Conservation (phyloP, 768 basidiomycete genomes). For the Podaxis sp. region DNA sequence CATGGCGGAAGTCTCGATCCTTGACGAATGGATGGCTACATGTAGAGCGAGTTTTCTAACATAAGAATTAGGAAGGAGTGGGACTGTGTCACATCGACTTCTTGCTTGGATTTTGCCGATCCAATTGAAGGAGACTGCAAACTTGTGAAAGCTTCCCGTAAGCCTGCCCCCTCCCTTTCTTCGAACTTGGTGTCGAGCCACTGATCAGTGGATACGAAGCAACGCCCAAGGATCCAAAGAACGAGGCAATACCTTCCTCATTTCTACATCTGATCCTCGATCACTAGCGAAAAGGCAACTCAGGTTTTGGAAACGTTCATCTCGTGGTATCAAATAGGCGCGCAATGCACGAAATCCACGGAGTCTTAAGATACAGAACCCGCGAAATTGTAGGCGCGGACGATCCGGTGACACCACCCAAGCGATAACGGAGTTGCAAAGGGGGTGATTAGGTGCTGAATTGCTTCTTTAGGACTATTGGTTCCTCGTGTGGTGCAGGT, state of each 20-base stretch:
- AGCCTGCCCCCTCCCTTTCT: neutral
- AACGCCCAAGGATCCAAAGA: neutral
- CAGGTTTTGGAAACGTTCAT: neutral
- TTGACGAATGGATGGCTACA: no score
- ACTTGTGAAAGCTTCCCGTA: neutral
- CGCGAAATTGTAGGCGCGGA: neutral
- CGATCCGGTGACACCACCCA: neutral
- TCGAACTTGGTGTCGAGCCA: neutral
- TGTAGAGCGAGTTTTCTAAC: neutral
- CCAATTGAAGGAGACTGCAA: neutral
- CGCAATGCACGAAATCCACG: constrained; percentile 10
- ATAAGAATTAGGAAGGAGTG: neutral
- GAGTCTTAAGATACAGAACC: constrained; percentile 4
- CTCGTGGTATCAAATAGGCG: neutral
- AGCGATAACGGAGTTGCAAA: neutral
- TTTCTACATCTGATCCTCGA: neutral
- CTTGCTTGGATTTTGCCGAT: neutral
- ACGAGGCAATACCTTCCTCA: neutral
- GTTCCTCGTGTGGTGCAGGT: neutral
- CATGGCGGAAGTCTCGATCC: no score
- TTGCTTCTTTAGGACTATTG: neutral
- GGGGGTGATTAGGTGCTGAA: neutral
- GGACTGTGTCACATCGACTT: neutral
- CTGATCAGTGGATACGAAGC: neutral
- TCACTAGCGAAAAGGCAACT: neutral